Conservation (phyloP, 2,329 filamentous ascomycete genomes). For the Coniochaeta prunicola region DNA sequence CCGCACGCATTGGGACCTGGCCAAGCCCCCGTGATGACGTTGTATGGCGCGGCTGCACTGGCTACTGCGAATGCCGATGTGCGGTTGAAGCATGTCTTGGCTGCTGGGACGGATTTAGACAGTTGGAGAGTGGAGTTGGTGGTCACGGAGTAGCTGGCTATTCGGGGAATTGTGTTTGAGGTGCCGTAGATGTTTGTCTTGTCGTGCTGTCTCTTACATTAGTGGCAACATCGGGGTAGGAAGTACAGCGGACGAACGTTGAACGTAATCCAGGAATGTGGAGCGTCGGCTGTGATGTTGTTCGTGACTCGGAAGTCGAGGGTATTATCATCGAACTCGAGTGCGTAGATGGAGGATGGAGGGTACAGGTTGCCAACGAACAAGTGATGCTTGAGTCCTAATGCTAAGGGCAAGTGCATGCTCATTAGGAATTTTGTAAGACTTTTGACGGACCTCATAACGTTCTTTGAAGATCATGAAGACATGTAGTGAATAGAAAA, state of each 20-base stretch:
- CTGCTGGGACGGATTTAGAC: conserved; percentile 1
- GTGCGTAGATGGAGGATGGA: conserved; percentile 58
- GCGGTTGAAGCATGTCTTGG: conserved; percentile 6
- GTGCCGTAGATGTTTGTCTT: conserved; percentile 13
- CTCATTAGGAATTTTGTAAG: background rate
- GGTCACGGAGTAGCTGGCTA: conserved; percentile 8
- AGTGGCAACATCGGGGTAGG: background rate
- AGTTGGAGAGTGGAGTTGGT: conserved; percentile 7
- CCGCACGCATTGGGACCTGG: conserved; percentile 11
- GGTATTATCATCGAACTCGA: conserved; percentile 58
- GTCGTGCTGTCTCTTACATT: conserved; percentile 9
- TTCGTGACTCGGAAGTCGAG: conserved; percentile 52
- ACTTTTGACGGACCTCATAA: no score
- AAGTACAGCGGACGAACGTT: conserved; percentile 5
- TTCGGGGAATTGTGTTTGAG: conserved; percentile 4
- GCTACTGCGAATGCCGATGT: conserved; percentile 11
- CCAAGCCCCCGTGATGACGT: conserved; percentile 11
- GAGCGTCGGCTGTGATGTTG: conserved; percentile 18
- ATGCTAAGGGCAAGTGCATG: background rate
- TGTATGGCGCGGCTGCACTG: conserved; percentile 5
- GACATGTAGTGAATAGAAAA: no score
- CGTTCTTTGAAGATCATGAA: no score
- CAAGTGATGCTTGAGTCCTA: conserved; percentile 29
- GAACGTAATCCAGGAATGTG: conserved; percentile 13
- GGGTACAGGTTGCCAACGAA: conserved; percentile 62